Evolutionary conservation across 192 early-diverging fungal genomes (phyloP).

Genomic region (Rhizophagus sp.): DNA sequence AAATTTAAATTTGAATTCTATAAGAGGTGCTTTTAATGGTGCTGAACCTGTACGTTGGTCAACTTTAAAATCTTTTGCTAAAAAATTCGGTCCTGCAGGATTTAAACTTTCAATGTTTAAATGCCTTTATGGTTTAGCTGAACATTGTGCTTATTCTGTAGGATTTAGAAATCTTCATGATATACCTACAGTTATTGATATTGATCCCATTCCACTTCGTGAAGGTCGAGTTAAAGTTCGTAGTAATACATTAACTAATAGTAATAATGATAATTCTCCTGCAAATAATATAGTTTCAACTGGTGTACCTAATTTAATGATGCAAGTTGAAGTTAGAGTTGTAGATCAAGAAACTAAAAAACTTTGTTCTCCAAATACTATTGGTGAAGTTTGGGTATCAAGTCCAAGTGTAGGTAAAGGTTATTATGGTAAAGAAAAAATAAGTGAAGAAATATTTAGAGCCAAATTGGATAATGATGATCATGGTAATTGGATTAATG

Average conservation of each 20-base stretch:
- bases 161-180: constrained; percentile 18
- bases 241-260: background rate
- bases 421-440: constrained; percentile 17
- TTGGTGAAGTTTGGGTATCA: constrained; percentile 24
- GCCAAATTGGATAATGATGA: constrained; percentile 8
- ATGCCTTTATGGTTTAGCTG: constrained; percentile 25
- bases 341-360: constrained; percentile 19
- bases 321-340: constrained; percentile 18
- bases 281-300: constrained; percentile 20
- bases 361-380: constrained; percentile 18
- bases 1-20: background rate
- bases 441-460: constrained; percentile 1
- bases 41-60: constrained; percentile 28
- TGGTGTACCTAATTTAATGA: constrained; percentile 2
- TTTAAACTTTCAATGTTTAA: constrained; percentile 27
- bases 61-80: constrained; percentile 1
- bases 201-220: background rate
- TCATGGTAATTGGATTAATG: constrained; percentile 16
- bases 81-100: constrained; percentile 8
- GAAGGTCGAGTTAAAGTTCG: constrained; percentile 4
- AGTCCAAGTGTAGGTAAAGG: constrained; percentile 24
- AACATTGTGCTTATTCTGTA: constrained; percentile 20
- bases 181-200: constrained; percentile 11
- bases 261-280: background rate
- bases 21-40: constrained; percentile 28